A percentile compares a stretch with the other conserved stretches of the same genome.
Evolutionary conservation across 495 filamentous ascomycete genomes (phyloP).

Genomic region (Delitschia confertaspora): DNA sequence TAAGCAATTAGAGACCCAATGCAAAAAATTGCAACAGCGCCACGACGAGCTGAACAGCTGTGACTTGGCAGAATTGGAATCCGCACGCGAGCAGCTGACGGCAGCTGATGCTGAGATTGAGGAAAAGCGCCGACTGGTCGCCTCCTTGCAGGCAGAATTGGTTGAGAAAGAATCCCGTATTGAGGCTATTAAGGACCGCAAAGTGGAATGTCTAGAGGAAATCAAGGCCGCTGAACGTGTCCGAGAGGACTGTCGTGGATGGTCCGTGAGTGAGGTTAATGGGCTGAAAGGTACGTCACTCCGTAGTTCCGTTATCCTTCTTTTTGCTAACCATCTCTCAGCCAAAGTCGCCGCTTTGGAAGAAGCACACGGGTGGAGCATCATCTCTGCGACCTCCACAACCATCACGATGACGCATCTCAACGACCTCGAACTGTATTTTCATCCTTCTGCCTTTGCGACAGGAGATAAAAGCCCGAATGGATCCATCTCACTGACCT

Average conservation of each 20-base stretch:
- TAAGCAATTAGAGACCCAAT: slow-evolving; percentile 51
- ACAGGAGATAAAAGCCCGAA: slow-evolving; percentile 23
- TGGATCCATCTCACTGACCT: slow-evolving; percentile 41
- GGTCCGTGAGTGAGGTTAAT: slow-evolving; percentile 70
- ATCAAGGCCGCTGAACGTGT: slow-evolving; percentile 78
- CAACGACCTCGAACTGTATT: slow-evolving; percentile 65
- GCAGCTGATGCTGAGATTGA: slow-evolving; percentile 57
- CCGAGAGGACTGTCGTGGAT: slow-evolving; percentile 79
- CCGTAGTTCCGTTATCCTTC: neutral
- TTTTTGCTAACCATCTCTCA: slow-evolving; percentile 28
- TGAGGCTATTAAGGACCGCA: slow-evolving; percentile 50
- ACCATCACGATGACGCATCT: slow-evolving; percentile 70
- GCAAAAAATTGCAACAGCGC: slow-evolving; percentile 54
- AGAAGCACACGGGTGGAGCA: slow-evolving; percentile 64
- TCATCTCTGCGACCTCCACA: slow-evolving; percentile 50
- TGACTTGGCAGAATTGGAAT: slow-evolving; percentile 67
- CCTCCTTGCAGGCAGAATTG: slow-evolving; percentile 53
- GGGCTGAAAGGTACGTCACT: slow-evolving; percentile 55
- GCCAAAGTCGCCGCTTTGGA: slow-evolving; percentile 63
- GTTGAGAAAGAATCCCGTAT: slow-evolving; percentile 54
- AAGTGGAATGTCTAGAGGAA: slow-evolving; percentile 57
- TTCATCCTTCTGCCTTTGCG: slow-evolving; percentile 56
- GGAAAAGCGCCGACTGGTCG: slow-evolving; percentile 55
- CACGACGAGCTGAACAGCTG: slow-evolving; percentile 69
- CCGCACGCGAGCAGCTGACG: slow-evolving; percentile 54